Base-by-base conservation (phyloP, 1,284 basidiomycete genomes). In the Cryptococcus neoformans region DNA sequence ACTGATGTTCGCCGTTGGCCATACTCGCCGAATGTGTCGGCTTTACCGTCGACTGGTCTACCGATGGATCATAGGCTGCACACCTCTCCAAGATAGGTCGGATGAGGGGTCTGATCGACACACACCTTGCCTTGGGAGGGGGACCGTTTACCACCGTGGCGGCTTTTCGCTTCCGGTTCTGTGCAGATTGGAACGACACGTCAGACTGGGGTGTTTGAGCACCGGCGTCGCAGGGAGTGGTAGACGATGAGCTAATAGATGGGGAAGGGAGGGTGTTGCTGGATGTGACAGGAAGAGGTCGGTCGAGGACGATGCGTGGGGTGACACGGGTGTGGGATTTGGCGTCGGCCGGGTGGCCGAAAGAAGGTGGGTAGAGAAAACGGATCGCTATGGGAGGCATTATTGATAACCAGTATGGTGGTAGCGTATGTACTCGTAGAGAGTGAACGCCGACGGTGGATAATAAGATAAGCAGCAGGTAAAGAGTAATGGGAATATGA, bases 11-110 rank as follows among this genome's bases (percentile, higher is more conserved):
- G 45, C 59, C 46, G 4, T 28, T 28, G 28, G 28, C 28, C 28
- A 28, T 4, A 39, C 46, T 16, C 10, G 58, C 53, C 8, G 56
- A 51, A 46, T 58, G 52, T 38, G 45, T 34, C 35, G 41, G 38
- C 1, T 51, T 16, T 49, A 53, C 48, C 36, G n/a, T 48, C 49
- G 46, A 44, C 35, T 17, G 28, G 48, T 11, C 46, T 3, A 57
- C 51, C 4, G 56, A 42, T 6, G 60, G 35, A 16, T 56, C 41
- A 7, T 59, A 53, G 7, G 50, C 48, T 39, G 68, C 58, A 52
- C 69, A 72, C 55, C 69, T 59, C 37, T 55, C 49, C 45, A 72
- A 62, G 54, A 72, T 69, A 21, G 69, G 63, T 34, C 54, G 54
- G 34, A 69, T 56, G 38, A 67, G 57, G 4, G 69, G 68, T 12